Conservation (phyloP, 108 stramenopile species). For the Asterionellopsis glacialis region DNA sequence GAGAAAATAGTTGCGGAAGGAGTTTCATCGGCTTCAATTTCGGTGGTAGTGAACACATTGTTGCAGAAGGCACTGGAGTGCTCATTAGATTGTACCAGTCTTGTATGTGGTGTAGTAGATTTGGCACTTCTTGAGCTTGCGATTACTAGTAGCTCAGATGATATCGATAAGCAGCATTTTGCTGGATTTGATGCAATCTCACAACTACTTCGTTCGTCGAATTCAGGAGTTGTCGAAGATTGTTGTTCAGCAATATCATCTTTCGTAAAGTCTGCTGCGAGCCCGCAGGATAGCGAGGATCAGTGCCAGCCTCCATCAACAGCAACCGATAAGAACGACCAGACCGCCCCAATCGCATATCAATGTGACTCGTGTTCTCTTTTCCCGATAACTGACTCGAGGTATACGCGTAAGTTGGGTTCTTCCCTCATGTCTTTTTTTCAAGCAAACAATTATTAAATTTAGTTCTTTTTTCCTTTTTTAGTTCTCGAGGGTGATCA, state of each 20-base stretch:
- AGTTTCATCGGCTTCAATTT: slow-evolving; percentile 12
- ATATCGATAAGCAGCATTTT: not conserved
- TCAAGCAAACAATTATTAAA: too few species aligned
- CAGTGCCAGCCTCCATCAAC: too few species aligned
- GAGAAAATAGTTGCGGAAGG: slow-evolving; percentile 13
- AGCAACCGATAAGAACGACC: not conserved
- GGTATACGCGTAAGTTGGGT: slow-evolving; percentile 14
- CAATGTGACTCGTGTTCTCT: slow-evolving; percentile 70
- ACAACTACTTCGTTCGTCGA: slow-evolving; percentile 16
- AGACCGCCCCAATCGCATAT: slow-evolving; percentile 23
- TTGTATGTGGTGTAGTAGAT: slow-evolving; percentile 19
- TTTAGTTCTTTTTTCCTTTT: not conserved
- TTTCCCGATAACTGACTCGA: slow-evolving; percentile 53
- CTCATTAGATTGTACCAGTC: slow-evolving; percentile 9
- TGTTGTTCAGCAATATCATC: slow-evolving; percentile 28
- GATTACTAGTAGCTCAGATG: slow-evolving; percentile 2
- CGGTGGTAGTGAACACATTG: slow-evolving; percentile 9
- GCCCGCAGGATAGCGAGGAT: too few species aligned
- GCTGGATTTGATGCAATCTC: slow-evolving; percentile 20
- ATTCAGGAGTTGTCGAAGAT: slow-evolving; percentile 6
- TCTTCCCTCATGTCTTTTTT: too few species aligned
- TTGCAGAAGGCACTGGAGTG: too few species aligned
- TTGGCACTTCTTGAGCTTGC: slow-evolving; percentile 34
- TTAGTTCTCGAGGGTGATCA: slow-evolving; percentile 48
- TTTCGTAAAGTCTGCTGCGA: slow-evolving; percentile 11